A percentile compares a stretch with the other conserved stretches of the same genome.
Conservation (phyloP, 176 grass and related monocot genomes). For the Aechmea fasciata region DNA sequence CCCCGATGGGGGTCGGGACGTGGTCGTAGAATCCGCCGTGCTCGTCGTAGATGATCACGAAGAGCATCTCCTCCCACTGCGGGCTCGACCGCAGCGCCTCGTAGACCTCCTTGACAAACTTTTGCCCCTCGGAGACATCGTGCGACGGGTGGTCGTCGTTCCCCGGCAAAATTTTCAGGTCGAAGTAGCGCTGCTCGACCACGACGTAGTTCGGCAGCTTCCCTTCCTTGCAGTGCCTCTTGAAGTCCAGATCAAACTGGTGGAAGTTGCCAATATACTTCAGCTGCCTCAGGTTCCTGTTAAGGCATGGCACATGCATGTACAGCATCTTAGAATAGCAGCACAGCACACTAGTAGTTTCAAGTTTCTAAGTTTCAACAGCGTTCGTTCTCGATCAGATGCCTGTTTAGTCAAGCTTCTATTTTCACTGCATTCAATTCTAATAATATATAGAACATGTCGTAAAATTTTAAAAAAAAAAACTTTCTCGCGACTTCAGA, state of each 20-base stretch:
- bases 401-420: no score
- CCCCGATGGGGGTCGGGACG: slow-evolving; percentile 44
- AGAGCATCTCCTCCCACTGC: slow-evolving; percentile 61
- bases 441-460: no score
- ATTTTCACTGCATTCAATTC: no score
- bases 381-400: no score
- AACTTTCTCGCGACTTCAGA: no score
- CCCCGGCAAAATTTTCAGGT: slow-evolving; percentile 44
- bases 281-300: slow-evolving; percentile 45
- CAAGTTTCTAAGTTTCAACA: no score
- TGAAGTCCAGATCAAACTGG: slow-evolving; percentile 48
- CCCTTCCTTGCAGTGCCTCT: slow-evolving; percentile 53
- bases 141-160: slow-evolving; percentile 87
- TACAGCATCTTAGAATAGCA: no score
- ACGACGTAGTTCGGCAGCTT: slow-evolving; percentile 84
- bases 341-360: no score
- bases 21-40: slow-evolving; percentile 85
- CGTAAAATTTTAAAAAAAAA: no score
- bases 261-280: slow-evolving; percentile 59
- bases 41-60: slow-evolving; percentile 78
- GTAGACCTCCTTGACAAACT: slow-evolving; percentile 67
- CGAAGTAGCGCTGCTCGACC: slow-evolving; percentile 80
- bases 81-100: slow-evolving; percentile 52
- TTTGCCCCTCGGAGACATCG: slow-evolving; percentile 59
- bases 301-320: neutral